A percentile compares a stretch with the other conserved stretches of the same genome.
phyloP scores from a whole-genome alignment of 2,329 filamentous ascomycete species.

The Talaromyces sp. region DNA sequence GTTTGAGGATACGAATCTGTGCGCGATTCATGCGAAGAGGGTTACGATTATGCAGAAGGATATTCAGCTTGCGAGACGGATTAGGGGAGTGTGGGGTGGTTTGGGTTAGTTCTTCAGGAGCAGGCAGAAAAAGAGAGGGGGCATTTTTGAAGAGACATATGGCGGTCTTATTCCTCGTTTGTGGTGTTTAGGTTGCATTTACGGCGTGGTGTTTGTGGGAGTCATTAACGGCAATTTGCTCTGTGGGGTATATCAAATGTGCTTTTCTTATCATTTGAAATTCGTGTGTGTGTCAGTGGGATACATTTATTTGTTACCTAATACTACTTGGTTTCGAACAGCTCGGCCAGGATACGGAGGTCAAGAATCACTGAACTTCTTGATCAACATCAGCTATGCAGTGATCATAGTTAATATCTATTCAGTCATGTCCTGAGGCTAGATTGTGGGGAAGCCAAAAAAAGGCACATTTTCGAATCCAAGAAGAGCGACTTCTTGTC shows the following conservation, averaged over 20 bases:
- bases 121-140: constrained; percentile 14
- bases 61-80: constrained; percentile 83
- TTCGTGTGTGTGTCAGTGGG: background rate
- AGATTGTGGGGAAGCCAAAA: background rate
- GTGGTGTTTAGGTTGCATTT: background rate
- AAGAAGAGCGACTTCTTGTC: background rate
- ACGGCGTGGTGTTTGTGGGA: constrained; percentile 13
- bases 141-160: background rate
- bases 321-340: background rate
- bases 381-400: background rate
- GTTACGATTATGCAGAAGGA: constrained; percentile 98
- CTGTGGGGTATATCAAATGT: background rate
- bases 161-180: background rate
- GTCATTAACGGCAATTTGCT: constrained; percentile 3
- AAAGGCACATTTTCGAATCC: background rate
- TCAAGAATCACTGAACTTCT: background rate
- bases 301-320: background rate
- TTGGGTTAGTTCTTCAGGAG: constrained; percentile 45
- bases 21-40: constrained; percentile 92
- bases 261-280: background rate
- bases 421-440: background rate
- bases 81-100: constrained; percentile 74
- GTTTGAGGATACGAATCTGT: constrained; percentile 95
- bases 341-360: background rate
- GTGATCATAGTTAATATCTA: background rate